These are phyloP conservation scores for Botrytis aclada DNA, from an alignment of 2,329 filamentous ascomycete genomes.

Conservation along the genomic window DNA sequence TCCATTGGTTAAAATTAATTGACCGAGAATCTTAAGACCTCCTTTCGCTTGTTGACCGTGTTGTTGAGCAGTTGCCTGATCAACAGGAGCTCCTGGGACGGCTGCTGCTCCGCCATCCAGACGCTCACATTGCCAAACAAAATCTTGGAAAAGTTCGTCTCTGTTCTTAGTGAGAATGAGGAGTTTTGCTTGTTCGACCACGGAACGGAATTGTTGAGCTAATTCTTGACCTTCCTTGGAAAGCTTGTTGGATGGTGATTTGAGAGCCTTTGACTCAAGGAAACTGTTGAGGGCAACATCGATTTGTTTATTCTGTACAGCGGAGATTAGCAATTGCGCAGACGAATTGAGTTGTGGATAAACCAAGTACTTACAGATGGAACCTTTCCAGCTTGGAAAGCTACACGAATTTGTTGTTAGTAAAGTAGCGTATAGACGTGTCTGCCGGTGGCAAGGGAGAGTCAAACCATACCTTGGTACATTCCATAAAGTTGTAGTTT, in stretches of 20 bases:
- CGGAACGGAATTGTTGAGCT: conserved; percentile 71
- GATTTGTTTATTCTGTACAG: conserved; percentile 63
- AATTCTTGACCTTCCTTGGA: conserved; percentile 80
- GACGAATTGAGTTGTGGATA: conserved; percentile 7
- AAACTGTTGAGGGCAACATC: conserved; percentile 92
- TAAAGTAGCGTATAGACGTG: conserved; percentile 30
- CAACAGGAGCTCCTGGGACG: conserved; percentile 63
- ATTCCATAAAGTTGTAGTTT: conserved; percentile 97
- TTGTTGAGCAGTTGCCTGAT: conserved; percentile 74
- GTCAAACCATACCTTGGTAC: conserved; percentile 53
- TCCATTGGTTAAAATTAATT: conserved; percentile 88
- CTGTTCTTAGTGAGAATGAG: conserved; percentile 91
- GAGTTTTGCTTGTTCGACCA: conserved; percentile 80
- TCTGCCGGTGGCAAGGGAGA: neutral
- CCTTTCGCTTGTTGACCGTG: conserved; percentile 81
- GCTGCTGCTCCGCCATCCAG: conserved; percentile 62
- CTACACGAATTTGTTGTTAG: conserved; percentile 41
- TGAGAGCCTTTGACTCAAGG: conserved; percentile 66
- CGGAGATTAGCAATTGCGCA: conserved; percentile 5
- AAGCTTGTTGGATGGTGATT: conserved; percentile 69
- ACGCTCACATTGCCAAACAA: conserved; percentile 88
- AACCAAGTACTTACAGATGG: conserved; percentile 54
- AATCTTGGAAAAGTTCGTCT: conserved; percentile 90
- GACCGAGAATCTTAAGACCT: conserved; percentile 83
- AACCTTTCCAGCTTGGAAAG: conserved; percentile 85